Conservation (phyloP, 2,329 filamentous ascomycete species). For the Cladosporium sp. region DNA sequence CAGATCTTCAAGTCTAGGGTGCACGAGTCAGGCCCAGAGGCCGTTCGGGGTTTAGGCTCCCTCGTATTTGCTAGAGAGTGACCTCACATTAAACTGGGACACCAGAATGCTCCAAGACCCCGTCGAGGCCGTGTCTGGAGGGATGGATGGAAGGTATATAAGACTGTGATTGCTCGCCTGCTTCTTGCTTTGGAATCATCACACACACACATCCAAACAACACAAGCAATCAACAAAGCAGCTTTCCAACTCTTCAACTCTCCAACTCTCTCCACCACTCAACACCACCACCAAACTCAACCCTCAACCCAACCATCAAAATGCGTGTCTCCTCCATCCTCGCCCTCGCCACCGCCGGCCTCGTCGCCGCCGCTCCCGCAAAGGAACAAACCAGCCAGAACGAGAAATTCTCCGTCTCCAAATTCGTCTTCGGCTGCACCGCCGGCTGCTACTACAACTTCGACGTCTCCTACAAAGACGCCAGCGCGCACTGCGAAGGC, state of each 20-base stretch:
- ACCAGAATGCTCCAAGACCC: not conserved
- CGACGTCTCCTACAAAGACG: slow-evolving; percentile 16
- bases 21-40: not conserved
- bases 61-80: not conserved
- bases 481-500: slow-evolving; percentile 20
- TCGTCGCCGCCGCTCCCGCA: slow-evolving; percentile 19
- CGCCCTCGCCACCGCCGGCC: slow-evolving; percentile 17
- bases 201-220: not conserved
- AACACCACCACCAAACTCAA: slow-evolving; percentile 6
- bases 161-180: not conserved
- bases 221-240: slow-evolving; percentile 1
- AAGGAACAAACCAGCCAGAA: not conserved
- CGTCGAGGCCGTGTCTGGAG: not conserved
- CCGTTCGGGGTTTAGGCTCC: not conserved
- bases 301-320: slow-evolving; percentile 10
- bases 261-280: not conserved
- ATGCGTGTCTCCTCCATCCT: slow-evolving; percentile 20
- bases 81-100: not conserved
- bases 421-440: slow-evolving; percentile 26
- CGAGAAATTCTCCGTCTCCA: slow-evolving; percentile 18
- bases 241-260: not conserved
- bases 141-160: not conserved
- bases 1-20: not conserved
- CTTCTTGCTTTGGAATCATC: not conserved
- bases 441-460: slow-evolving; percentile 21